Evolutionary conservation across 2,329 filamentous ascomycete species (phyloP), one percentile per base, ranked within the genome.

Genomic region (Apiospora pterosperma): DNA sequence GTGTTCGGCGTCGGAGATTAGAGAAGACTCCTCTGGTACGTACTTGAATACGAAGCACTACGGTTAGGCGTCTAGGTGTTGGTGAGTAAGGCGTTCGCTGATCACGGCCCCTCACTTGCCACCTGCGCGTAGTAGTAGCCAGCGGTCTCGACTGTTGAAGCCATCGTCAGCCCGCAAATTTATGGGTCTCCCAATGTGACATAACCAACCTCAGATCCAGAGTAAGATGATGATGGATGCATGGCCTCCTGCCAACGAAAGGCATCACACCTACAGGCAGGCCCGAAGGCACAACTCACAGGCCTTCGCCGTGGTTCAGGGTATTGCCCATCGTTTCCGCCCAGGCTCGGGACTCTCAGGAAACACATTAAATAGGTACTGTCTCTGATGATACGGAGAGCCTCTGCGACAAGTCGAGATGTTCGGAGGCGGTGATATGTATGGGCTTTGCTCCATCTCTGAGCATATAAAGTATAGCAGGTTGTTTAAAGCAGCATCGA

Each of bases 131-230:
- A n/a, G n/a, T n/a, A n/a, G n/a, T n/a, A 19, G 48, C 48, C 48
- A 55, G 28, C 48, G 48, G 48, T 55, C 48, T 55, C 48, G 48
- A 55, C 48, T 55, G 34, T 55, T 55, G 48, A 55, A 34, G 48
- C 48, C 48, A 55, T 55, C 48, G 48, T 55, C 48, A 55, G 34
- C 28, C 48, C 48, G 48, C 48, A 55, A 55, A 55, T 34, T 34
- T 55, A 55, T 55, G 48, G 48, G 48, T 19, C 48, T 21, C 21
- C 5, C 19, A 55, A 34, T 55, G 48, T 55, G 48, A 55, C 48
- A 55, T 34, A 34, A 55, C 48, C 48, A n/a, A 34, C 48, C 48
- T 55, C 28, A 55, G 48, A 55, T 55, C 28, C 48, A 55, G 48
- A n/a, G 28, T n/a, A 31, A 25, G 44, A 52, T 25, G 21, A 10